Conservation (phyloP, 1,139 yeast genomes). For the Hemisphaericaspora subhashii region DNA sequence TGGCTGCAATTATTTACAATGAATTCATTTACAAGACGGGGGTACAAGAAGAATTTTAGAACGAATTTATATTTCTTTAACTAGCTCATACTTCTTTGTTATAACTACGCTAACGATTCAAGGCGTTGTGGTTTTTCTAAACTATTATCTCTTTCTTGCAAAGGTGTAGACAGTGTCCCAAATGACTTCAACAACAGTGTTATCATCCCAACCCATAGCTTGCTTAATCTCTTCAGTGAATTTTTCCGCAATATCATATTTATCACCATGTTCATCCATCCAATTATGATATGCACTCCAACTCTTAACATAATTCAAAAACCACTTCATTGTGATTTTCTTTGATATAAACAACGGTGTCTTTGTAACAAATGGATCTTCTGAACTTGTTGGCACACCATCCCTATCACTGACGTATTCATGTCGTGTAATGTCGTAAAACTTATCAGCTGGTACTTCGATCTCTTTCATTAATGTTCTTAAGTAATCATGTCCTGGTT, state of each 20-base stretch:
- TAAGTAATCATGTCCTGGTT: constrained; percentile 65
- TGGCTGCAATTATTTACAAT: too few relatives aligned
- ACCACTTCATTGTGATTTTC: constrained; percentile 42
- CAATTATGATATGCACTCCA: constrained; percentile 75
- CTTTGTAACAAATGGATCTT: constrained; percentile 12
- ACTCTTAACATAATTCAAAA: constrained; percentile 53
- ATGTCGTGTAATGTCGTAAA: constrained; percentile 37
- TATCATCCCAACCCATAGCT: constrained; percentile 44
- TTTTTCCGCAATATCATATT: constrained; percentile 39
- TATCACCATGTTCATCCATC: constrained; percentile 40
- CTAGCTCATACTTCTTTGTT: too few relatives aligned
- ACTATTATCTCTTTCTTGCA: constrained; percentile 28
- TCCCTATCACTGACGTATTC: constrained; percentile 38
- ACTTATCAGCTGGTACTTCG: constrained; percentile 41
- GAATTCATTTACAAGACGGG: too few relatives aligned
- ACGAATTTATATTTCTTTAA: too few relatives aligned
- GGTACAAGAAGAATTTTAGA: too few relatives aligned
- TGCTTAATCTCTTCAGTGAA: constrained; percentile 45
- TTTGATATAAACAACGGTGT: constrained; percentile 43
- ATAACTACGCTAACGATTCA: too few relatives aligned
- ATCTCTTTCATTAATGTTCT: constrained; percentile 44
- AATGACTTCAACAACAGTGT: constrained; percentile 44
- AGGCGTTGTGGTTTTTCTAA: too few relatives aligned
- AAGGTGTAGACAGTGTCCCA: constrained; percentile 63
- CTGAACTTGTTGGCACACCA: constrained; percentile 17